A percentile compares a stretch with the other conserved stretches of the same genome.
phyloP scores from a whole-genome alignment of 2,329 filamentous ascomycete genomes.

The Clarireedia paspali region DNA sequence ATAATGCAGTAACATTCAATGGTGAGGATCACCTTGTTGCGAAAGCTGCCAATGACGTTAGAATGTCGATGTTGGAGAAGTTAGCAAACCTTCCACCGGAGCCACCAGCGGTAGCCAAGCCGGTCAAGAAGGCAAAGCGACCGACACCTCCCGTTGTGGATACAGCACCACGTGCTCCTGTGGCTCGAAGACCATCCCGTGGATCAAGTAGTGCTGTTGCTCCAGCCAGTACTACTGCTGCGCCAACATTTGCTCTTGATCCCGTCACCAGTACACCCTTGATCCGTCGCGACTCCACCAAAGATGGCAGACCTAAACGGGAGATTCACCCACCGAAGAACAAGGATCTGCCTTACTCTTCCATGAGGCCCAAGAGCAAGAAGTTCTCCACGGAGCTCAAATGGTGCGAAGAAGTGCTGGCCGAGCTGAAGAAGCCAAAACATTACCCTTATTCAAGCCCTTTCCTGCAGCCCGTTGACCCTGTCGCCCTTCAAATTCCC shows the following conservation, averaged over 20 bases:
- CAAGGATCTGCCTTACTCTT: conserved; percentile 83
- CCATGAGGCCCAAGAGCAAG: conserved; percentile 80
- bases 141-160: conserved; percentile 39
- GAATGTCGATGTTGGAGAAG: conserved; percentile 51
- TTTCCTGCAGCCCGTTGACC: conserved; percentile 82
- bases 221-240: conserved; percentile 31
- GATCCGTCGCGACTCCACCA: conserved; percentile 78
- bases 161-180: conserved; percentile 26
- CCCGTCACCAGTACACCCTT: conserved; percentile 66
- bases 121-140: conserved; percentile 55
- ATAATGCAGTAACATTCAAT: conserved; percentile 79
- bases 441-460: conserved; percentile 60
- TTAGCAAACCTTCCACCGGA: conserved; percentile 39
- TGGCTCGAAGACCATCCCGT: conserved; percentile 32
- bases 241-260: conserved; percentile 62
- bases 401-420: conserved; percentile 77
- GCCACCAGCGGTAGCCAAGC: conserved; percentile 36
- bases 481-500: conserved; percentile 87
- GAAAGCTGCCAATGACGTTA: conserved; percentile 43
- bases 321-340: conserved; percentile 87
- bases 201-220: conserved; percentile 27
- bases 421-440: conserved; percentile 69
- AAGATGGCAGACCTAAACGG: conserved; percentile 76
- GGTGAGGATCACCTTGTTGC: conserved; percentile 70
- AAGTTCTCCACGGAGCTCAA: conserved; percentile 82